phyloP scores from a whole-genome alignment of 2,329 filamentous ascomycete species.

The Fonsecaea pugnacius region DNA sequence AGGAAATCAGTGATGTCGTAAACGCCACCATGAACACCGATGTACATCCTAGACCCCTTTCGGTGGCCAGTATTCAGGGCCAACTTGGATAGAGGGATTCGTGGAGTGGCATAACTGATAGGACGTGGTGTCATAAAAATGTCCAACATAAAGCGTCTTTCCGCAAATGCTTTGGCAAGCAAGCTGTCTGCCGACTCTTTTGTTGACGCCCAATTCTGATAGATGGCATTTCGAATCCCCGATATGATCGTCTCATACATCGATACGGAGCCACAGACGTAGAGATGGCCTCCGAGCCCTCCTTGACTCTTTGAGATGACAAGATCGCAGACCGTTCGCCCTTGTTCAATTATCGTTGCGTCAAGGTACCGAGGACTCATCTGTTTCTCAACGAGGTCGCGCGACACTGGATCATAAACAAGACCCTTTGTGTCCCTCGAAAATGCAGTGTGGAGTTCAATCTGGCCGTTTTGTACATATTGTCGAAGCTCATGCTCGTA shows the following conservation, averaged over 20 bases:
- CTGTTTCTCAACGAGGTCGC: conserved; percentile 25
- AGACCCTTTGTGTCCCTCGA: conserved; percentile 26
- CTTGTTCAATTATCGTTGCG: conserved; percentile 24
- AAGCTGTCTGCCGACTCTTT: conserved; percentile 58
- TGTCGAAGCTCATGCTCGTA: conserved; percentile 28
- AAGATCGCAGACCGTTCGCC: conserved; percentile 28
- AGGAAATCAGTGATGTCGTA: conserved; percentile 29
- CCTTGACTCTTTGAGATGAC: conserved; percentile 26
- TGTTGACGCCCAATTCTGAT: conserved; percentile 57
- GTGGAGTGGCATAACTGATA: conserved; percentile 56
- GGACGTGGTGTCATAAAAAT: conserved; percentile 63
- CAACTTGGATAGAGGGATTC: conserved; percentile 56
- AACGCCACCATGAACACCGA: conserved; percentile 24
- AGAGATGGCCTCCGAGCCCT: conserved; percentile 44
- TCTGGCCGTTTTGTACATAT: conserved; percentile 23
- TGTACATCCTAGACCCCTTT: conserved; percentile 25
- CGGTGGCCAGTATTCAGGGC: conserved; percentile 58
- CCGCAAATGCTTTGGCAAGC: conserved; percentile 59
- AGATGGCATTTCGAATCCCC: conserved; percentile 61
- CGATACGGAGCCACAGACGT: conserved; percentile 56
- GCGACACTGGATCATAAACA: conserved; percentile 24
- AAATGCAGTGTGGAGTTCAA: conserved; percentile 27
- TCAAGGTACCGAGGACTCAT: conserved; percentile 26
- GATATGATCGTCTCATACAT: conserved; percentile 61
- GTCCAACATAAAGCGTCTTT: conserved; percentile 61